Evolutionary conservation across 495 filamentous ascomycete genomes (phyloP), one percentile per base, ranked within the genome.

Genomic region (Halenospora varia): DNA sequence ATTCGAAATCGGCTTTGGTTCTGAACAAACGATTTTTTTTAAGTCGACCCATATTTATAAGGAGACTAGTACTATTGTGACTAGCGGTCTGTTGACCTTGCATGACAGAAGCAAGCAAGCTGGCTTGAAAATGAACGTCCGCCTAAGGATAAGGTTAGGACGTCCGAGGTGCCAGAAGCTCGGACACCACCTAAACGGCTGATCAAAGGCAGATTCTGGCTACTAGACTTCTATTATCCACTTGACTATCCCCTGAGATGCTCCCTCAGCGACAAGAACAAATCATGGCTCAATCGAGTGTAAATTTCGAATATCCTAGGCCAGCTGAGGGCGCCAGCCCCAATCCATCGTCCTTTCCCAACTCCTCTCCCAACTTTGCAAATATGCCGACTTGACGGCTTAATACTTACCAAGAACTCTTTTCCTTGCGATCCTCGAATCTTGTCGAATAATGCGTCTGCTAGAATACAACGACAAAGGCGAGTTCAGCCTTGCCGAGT

Each of bases 401-500:
- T 26, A 58, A n/a, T 29, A 52, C n/a, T 48, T 47, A 45, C 46
- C 55, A 20, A 58, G 20, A 35, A 58, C 17, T 26, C 48, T 29
- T 58, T 29, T 35, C 23, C 24, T 51, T 39, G n/a, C 1, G 25
- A 1, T 2, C n/a, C 29, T 52, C 39, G 17, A 45, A 44, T 57
- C 47, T 44, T 20, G 18, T 49, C 23, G 45, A 56, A 56, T 48
- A 9, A 56, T 56, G 45, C 53, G 53, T 41, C 53, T 56, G 19
- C 24, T 56, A n/a, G 11, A 56, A 48, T 46, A 46, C 52, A 48
- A 56, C 42, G 41, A 40, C 51, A 50, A 59, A 18, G 56, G 56
- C 48, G 56, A 59, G 18, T 20, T 59, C 56, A 53, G 35, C 56
- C 56, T 59, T 1, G 23, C 51, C 39, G 26, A 46, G 51, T 53